Base-by-base conservation (phyloP, 2,329 filamentous ascomycete genomes). In the Verruconis gallopava region DNA sequence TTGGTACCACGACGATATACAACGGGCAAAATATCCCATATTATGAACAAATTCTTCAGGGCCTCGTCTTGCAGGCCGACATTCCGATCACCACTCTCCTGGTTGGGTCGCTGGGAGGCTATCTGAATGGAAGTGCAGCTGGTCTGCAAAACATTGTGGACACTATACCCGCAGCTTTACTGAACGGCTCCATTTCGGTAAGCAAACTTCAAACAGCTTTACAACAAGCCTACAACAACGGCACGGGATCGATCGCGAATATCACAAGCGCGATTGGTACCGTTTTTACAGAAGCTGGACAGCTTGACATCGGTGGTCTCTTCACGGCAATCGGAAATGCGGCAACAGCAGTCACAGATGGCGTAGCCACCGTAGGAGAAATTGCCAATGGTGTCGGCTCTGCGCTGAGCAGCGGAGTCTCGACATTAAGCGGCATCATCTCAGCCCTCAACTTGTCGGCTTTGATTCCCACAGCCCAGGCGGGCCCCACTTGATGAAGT, bases 21-120 rank as follows among this genome's bases (percentile, higher is more conserved):
- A 30, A 30, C 25, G 25, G 25, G n/a, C 25, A 30, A n/a, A 30
- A 30, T n/a, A 30, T 30, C n/a, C 25, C 25, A 30, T 30, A 30
- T n/a, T 30, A 30, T n/a, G 25, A 30, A 30, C 9, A 30, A n/a
- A 30, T 30, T n/a, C 25, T 30, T n/a, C 9, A n/a, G 6, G 25
- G 25, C n/a, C 25, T 30, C 25, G n/a, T n/a, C 6, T n/a, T 30
- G n/a, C 25, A 30, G n/a, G 25, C 25, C 25, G 25, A 30, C 25
- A 30, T 30, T n/a, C 25, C 25, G 25, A 30, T 30, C 25, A 30
- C 25, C 9, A 30, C 6, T 30, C 25, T 30, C 25, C 25, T 30
- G 25, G n/a, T 30, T n/a, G 25, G 25, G 9, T 9, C 25, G 25
- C 25, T 30, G 25, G 25, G 25, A 9, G 25, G 25, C 25, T 30